Evolutionary conservation across 805 yeast species (phyloP).

Genomic region (Ogataea chonburiensis): DNA sequence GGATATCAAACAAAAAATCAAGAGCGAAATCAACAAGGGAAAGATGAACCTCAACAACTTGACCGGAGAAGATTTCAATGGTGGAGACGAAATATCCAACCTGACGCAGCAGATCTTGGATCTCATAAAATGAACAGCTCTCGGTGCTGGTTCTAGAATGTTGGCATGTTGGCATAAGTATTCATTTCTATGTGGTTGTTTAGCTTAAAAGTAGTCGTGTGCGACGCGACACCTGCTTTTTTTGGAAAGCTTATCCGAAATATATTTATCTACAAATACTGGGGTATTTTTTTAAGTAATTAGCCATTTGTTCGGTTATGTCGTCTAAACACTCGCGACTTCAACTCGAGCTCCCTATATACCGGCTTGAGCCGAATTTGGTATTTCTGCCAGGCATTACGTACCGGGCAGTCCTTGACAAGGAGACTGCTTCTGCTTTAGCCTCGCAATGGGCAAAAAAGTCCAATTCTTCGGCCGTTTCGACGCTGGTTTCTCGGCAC

Average conservation of each 20-base stretch:
- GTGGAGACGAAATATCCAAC: constrained; percentile 37
- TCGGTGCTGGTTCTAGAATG: constrained; percentile 7
- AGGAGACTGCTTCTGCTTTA: constrained; percentile 46
- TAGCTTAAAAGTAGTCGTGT: constrained; percentile 10
- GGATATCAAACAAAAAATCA: constrained; percentile 46
- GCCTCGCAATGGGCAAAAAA: constrained; percentile 1
- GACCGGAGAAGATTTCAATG: constrained; percentile 35
- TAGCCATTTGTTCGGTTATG: neutral
- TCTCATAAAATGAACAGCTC: constrained; percentile 27
- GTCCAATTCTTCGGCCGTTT: neutral
- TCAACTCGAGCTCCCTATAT: constrained; percentile 22
- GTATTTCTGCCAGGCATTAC: constrained; percentile 63
- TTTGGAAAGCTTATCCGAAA: constrained; percentile 12
- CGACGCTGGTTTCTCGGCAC: constrained; percentile 3
- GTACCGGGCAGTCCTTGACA: constrained; percentile 53
- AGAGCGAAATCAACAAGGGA: constrained; percentile 33
- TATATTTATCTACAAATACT: constrained; percentile 3
- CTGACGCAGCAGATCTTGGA: constrained; percentile 38
- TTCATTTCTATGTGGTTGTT: constrained; percentile 10
- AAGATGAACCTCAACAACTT: constrained; percentile 34
- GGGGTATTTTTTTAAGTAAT: neutral
- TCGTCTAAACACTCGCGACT: constrained; percentile 7
- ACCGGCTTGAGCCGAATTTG: constrained; percentile 25
- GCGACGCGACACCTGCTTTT: constrained; percentile 10
- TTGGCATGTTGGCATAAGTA: constrained; percentile 13